Percentiles rank a stretch among this genome's conserved stretches.
These are phyloP conservation scores for Gossypium herbaceum DNA, from an alignment of 345 rosid species.

Conservation along the genomic window DNA sequence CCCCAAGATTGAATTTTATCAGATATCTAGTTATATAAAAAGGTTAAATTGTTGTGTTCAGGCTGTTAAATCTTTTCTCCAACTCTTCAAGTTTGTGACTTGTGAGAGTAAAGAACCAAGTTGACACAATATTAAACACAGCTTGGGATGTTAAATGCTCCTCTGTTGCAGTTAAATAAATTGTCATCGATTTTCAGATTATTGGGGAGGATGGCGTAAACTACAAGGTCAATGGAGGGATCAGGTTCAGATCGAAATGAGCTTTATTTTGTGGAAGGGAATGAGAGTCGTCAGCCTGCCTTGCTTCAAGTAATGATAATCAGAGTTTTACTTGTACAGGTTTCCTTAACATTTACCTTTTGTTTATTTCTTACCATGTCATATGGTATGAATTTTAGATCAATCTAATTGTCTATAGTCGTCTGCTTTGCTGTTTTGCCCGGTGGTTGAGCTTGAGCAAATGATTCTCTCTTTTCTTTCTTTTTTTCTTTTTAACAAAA, in stretches of 20 bases:
- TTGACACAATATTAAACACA: not conserved
- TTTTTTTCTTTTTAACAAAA: not conserved
- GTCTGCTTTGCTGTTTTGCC: not conserved
- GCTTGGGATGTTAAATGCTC: not conserved
- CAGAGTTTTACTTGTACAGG: conserved; percentile 20
- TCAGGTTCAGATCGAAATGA: conserved; percentile 1
- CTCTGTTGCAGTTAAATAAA: conserved; percentile 13
- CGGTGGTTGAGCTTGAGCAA: not conserved
- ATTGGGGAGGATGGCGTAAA: not conserved
- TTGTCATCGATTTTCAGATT: not conserved
- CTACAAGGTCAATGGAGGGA: conserved; percentile 1
- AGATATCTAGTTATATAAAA: conserved; percentile 26
- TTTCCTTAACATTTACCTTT: not conserved
- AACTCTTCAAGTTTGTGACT: not conserved
- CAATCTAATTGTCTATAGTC: not conserved
- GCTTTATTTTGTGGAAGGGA: not conserved
- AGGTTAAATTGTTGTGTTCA: conserved; percentile 13
- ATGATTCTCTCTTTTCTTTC: not conserved
- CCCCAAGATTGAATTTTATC: conserved; percentile 13
- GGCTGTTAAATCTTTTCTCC: not conserved
- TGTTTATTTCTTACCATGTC: not conserved
- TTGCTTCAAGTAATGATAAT: conserved; percentile 13
- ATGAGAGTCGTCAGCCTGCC: conserved; percentile 10
- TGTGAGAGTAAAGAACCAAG: conserved; percentile 2
- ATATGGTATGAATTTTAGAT: conserved; percentile 5